Evolutionary conservation across 75 land plant species (phyloP).

Genomic region (Larix kaempferi): DNA sequence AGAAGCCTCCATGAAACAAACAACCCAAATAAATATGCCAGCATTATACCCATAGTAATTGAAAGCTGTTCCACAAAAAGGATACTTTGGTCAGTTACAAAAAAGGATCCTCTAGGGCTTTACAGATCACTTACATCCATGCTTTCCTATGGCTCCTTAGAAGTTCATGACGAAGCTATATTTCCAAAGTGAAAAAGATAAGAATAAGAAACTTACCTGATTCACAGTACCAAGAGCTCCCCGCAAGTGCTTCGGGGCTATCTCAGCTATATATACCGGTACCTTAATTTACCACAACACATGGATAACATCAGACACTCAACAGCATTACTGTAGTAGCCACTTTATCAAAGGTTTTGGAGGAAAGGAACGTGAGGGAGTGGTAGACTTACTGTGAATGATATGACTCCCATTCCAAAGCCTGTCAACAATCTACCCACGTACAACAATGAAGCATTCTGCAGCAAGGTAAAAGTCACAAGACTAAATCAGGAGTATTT

Average conservation of each 20-base stretch:
- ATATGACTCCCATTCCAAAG: constrained; percentile 87
- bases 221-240: constrained; percentile 82
- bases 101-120: neutral
- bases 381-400: constrained; percentile 61
- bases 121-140: neutral
- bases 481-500: neutral
- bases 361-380: neutral
- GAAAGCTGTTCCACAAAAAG: constrained; percentile 46
- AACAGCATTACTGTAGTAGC: neutral
- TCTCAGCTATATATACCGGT: constrained; percentile 87
- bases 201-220: constrained; percentile 50
- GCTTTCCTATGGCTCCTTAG: neutral
- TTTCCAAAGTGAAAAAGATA: neutral
- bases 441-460: constrained; percentile 61
- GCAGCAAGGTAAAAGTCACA: neutral
- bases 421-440: constrained; percentile 84
- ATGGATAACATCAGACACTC: neutral
- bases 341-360: neutral
- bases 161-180: too few species aligned
- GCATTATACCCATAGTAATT: constrained; percentile 80
- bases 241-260: constrained; percentile 80
- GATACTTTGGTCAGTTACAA: neutral
- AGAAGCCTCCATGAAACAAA: constrained; percentile 69
- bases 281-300: constrained; percentile 31
- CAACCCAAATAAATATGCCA: constrained; percentile 65